Base-by-base conservation (phyloP, 2,329 filamentous ascomycete genomes). In the Fusarium albosuccineum region DNA sequence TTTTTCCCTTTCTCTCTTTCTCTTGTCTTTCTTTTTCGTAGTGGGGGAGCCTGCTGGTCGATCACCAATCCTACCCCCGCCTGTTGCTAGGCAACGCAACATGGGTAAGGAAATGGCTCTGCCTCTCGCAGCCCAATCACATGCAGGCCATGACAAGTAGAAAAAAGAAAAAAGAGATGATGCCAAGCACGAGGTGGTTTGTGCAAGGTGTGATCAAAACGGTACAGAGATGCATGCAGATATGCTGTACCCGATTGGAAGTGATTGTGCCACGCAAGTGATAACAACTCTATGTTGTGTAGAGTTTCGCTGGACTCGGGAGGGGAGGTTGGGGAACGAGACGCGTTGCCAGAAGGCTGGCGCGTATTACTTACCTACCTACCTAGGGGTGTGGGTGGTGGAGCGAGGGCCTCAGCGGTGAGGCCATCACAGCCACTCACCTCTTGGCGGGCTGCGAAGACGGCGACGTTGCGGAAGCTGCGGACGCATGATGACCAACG, bases 81-180 rank as follows among this genome's bases (percentile, higher is more conserved):
- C 29, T 30, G 70, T 73, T 73, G 70, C 70, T 53, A 62, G 68
- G 70, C 70, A 70, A 73, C 70, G 54, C 1, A 4, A 17, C 9
- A 50, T 56, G 39, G 34, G 22, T 56, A 49, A 41, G 52, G 30
- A 30, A 33, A 57, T 62, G 49, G 34, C 51, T 54, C 46, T 34
- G 39, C 53, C 60, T 68, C 54, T 62, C 58, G 14, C 34, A 42
- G 16, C 26, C 53, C 64, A 64, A 60, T 56, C 54, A 58, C 27
- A 30, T 16, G 42, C 34, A 41, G 54, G 34, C 34, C 42, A 29
- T 37, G 44, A 41, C 29, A 11, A 16, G 17, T 27, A 13, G 11
- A 13, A 41, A 40, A 17, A 6, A 50, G 13, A 17, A 22, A 22
- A 22, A 22, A 22, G 22, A 40, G 5, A 44, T 5, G 7, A 34